Percentiles rank a stretch among this genome's conserved stretches.
Conservation (phyloP, 2,329 filamentous ascomycete species). For the Colletotrichum karsti region DNA sequence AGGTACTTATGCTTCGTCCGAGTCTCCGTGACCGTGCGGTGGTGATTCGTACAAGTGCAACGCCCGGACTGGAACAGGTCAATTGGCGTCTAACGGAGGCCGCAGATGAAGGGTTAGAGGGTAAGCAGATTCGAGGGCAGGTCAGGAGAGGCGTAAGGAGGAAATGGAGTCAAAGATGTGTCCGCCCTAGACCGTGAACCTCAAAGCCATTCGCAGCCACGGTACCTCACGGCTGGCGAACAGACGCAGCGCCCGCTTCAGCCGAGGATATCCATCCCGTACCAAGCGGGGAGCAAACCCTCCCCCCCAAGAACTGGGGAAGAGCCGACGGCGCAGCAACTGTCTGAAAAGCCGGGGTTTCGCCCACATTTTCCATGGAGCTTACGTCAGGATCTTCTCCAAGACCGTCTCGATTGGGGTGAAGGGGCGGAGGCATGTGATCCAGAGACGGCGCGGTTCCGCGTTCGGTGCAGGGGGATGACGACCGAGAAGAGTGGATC, state of each 20-base stretch:
- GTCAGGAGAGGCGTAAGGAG: not conserved
- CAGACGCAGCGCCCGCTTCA: conserved; percentile 29
- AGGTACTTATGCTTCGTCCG: conserved; percentile 22
- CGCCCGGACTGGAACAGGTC: conserved; percentile 13
- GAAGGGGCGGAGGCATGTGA: conserved; percentile 23
- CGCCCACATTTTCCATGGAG: not conserved
- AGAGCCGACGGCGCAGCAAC: conserved; percentile 8
- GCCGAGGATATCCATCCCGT: conserved; percentile 35
- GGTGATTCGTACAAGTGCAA: not conserved
- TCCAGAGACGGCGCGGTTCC: not conserved
- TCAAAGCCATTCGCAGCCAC: conserved; percentile 28
- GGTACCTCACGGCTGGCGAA: conserved; percentile 22
- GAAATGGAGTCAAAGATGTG: conserved; percentile 17
- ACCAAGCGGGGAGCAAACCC: conserved; percentile 13
- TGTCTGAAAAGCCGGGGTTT: conserved; percentile 5
- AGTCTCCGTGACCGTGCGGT: conserved; percentile 8
- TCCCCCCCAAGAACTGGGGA: conserved; percentile 2
- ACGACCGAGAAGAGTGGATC: conserved; percentile 14
- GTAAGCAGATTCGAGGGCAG: not conserved
- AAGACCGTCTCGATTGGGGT: not conserved
- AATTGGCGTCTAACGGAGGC: conserved; percentile 11
- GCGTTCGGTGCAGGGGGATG: conserved; percentile 10
- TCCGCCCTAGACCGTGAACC: conserved; percentile 26
- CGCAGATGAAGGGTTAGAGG: conserved; percentile 4
- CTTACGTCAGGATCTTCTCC: conserved; percentile 25